Conservation (phyloP, 176 grass and related monocot species). For the Thinopyrum elongatum region DNA sequence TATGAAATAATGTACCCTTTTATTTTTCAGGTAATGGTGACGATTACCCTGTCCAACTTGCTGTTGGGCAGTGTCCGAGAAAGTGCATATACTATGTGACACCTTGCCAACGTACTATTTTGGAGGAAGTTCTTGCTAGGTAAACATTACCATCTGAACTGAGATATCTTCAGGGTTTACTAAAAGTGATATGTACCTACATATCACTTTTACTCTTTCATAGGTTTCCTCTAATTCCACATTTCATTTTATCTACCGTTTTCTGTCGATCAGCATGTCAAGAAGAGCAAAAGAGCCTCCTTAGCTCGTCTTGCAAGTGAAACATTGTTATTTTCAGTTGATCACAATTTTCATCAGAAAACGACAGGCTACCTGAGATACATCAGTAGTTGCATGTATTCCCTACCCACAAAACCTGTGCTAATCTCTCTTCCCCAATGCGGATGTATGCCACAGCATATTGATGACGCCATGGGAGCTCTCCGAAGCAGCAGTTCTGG, state of each 20-base stretch:
- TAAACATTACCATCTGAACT: conserved; percentile 35
- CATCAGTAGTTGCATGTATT: neutral
- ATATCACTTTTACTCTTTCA: neutral
- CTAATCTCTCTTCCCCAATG: neutral
- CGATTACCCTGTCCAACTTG: conserved; percentile 62
- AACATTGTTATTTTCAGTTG: neutral
- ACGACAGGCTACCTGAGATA: neutral
- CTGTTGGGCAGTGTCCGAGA: conserved; percentile 80
- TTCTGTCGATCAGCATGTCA: neutral
- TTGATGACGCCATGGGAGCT: conserved; percentile 42
- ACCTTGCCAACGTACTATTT: conserved; percentile 65
- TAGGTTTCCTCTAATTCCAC: neutral
- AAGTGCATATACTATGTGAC: conserved; percentile 95
- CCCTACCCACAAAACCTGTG: neutral
- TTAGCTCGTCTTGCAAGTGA: neutral
- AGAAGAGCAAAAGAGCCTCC: neutral
- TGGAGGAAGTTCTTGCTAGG: conserved; percentile 87
- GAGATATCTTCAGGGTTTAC: neutral
- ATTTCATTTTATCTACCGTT: neutral
- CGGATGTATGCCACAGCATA: conserved; percentile 7
- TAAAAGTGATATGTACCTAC: neutral
- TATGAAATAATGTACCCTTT: conserved; percentile 3
- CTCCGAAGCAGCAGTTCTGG: conserved; percentile 41
- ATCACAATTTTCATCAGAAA: neutral
- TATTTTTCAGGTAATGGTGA: conserved; percentile 57